These are phyloP conservation scores for Phytophthora pinifolia DNA, from an alignment of 352 stramenopile species.

Conservation along the genomic window DNA sequence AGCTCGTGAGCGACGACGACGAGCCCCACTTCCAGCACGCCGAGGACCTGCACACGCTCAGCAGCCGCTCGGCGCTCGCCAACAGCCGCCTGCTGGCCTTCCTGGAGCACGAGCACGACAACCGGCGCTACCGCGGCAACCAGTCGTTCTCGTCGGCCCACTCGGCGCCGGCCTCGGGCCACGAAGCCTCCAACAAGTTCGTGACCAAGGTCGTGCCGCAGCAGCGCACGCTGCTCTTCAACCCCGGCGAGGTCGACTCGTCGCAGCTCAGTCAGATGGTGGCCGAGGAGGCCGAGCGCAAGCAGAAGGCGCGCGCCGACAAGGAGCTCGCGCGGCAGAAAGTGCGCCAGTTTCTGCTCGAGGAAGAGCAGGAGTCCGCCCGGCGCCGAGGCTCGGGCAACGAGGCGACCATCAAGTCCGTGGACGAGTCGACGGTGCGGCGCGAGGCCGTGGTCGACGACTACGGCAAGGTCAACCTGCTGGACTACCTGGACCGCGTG, in stretches of 20 bases:
- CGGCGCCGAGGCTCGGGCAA: slow-evolving; percentile 16
- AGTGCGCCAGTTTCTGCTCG: slow-evolving; percentile 43
- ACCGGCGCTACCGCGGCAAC: slow-evolving; percentile 37
- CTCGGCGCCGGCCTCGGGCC: slow-evolving; percentile 15
- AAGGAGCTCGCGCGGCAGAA: slow-evolving; percentile 50
- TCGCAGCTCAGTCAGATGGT: slow-evolving; percentile 43
- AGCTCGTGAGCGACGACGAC: slow-evolving; percentile 27
- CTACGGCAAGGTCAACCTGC: slow-evolving; percentile 51
- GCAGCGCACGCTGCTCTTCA: slow-evolving; percentile 59
- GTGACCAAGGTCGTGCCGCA: slow-evolving; percentile 52
- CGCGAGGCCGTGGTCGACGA: slow-evolving; percentile 50
- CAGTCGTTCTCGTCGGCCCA: slow-evolving; percentile 36
- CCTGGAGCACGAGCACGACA: slow-evolving; percentile 50
- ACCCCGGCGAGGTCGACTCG: slow-evolving; percentile 47
- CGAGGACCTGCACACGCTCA: slow-evolving; percentile 19
- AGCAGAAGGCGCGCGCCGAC: slow-evolving; percentile 47
- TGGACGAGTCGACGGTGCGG: slow-evolving; percentile 50
- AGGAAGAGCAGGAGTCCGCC: slow-evolving; percentile 32
- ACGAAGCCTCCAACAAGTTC: slow-evolving; percentile 53
- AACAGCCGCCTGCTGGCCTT: slow-evolving; percentile 68
- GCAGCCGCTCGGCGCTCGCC: slow-evolving; percentile 26
- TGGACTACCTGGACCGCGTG: slow-evolving; percentile 49
- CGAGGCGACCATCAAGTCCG: slow-evolving; percentile 46
- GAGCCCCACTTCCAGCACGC: slow-evolving; percentile 23
- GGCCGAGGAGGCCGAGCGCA: slow-evolving; percentile 39